Evolutionary conservation across 2,329 filamentous ascomycete genomes (phyloP).

Genomic region (Calonectria honghensis): DNA sequence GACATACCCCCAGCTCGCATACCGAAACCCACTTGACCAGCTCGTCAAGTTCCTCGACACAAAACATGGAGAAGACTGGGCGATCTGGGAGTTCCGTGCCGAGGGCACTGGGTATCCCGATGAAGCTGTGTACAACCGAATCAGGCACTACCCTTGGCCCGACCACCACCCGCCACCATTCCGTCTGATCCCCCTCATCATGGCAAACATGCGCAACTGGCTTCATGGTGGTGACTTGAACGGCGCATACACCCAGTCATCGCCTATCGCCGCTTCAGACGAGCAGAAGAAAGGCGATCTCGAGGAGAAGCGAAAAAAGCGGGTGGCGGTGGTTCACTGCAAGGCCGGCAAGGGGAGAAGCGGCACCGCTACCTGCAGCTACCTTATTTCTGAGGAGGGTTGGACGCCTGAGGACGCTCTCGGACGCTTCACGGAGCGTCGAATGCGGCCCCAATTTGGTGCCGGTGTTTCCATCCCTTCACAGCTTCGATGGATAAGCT

Average conservation of each 20-base stretch:
- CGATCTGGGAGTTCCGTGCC: conserved; percentile 98
- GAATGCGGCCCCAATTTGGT: conserved; percentile 94
- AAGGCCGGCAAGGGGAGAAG: conserved; percentile 97
- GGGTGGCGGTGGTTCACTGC: conserved; percentile 95
- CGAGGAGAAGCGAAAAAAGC: conserved; percentile 62
- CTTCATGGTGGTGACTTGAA: conserved; percentile 72
- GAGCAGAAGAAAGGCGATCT: conserved; percentile 48
- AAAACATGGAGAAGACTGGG: conserved; percentile 90
- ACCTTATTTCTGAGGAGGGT: conserved; percentile 89
- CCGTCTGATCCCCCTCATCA: conserved; percentile 88
- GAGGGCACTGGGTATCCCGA: conserved; percentile 98
- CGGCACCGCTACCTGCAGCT: conserved; percentile 90
- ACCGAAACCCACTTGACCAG: conserved; percentile 92
- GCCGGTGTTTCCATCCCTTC: conserved; percentile 94
- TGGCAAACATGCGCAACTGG: conserved; percentile 96
- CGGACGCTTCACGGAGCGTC: conserved; percentile 81
- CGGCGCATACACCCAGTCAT: conserved; percentile 42
- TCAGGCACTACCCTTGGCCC: conserved; percentile 95
- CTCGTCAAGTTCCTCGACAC: conserved; percentile 91
- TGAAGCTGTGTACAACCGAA: conserved; percentile 87
- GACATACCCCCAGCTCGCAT: conserved; percentile 92
- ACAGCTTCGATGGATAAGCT: conserved; percentile 89
- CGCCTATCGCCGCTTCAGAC: conserved; percentile 19
- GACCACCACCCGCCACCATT: conserved; percentile 99
- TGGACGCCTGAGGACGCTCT: conserved; percentile 74